A percentile compares a stretch with the other conserved stretches of the same genome.
Evolutionary conservation across 2,329 filamentous ascomycete species (phyloP).

Genomic region (Claviceps humidiphila): DNA sequence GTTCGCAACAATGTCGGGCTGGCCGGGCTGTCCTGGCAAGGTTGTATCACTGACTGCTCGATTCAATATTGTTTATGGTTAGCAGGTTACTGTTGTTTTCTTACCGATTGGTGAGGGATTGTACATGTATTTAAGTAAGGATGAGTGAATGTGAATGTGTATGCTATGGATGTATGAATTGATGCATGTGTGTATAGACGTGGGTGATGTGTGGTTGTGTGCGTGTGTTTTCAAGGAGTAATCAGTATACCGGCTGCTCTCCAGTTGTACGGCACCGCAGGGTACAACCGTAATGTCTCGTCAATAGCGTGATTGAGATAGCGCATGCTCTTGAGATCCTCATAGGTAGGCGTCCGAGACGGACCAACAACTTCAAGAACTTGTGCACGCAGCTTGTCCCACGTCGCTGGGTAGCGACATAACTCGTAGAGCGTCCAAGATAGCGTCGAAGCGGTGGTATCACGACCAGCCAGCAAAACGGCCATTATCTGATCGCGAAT

Average conservation of each 20-base stretch:
- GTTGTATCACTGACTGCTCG: slow-evolving; percentile 57
- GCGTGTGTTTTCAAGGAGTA: background rate
- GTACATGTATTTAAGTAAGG: too few relatives aligned
- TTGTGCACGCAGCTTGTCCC: slow-evolving; percentile 59
- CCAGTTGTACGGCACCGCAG: slow-evolving; percentile 68
- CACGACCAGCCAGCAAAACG: slow-evolving; percentile 70
- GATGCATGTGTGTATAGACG: background rate
- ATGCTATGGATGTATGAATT: slow-evolving; percentile 33
- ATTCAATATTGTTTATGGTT: slow-evolving; percentile 32
- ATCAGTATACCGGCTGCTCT: slow-evolving; percentile 4
- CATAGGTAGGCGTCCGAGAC: slow-evolving; percentile 53
- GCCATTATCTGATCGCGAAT: slow-evolving; percentile 78
- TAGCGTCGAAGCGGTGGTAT: slow-evolving; percentile 74
- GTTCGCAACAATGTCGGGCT: slow-evolving; percentile 46
- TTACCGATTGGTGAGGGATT: too few relatives aligned
- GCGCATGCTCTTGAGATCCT: slow-evolving; percentile 75
- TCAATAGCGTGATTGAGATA: slow-evolving; percentile 63
- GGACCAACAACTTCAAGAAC: slow-evolving; percentile 55
- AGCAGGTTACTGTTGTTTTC: slow-evolving; percentile 27
- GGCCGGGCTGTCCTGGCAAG: slow-evolving; percentile 52
- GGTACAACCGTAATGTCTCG: slow-evolving; percentile 67
- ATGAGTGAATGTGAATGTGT: too few relatives aligned
- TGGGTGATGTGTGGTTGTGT: too few relatives aligned
- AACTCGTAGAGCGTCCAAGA: slow-evolving; percentile 78
- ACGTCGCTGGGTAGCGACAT: slow-evolving; percentile 52